phyloP scores from a whole-genome alignment of 2,329 filamentous ascomycete species.

The Arthrobotrys iridis region DNA sequence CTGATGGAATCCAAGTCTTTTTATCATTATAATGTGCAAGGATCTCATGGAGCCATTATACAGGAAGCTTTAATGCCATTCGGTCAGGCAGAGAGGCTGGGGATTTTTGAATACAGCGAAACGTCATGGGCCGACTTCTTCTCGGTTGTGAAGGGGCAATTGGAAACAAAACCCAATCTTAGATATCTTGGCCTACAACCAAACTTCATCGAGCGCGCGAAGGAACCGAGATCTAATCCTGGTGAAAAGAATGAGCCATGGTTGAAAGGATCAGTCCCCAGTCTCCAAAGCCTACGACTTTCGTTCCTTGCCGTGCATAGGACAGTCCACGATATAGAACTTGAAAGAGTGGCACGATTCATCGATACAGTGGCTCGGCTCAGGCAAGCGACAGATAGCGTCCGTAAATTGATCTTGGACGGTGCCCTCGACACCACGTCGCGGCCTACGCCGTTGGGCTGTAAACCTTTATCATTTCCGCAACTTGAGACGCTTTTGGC shows the following conservation, averaged over 20 bases:
- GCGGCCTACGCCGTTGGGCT: not conserved
- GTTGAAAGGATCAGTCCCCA: not conserved
- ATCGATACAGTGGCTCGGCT: not conserved
- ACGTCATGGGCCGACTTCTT: not conserved
- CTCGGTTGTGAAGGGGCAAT: conserved; percentile 3
- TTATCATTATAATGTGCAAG: conserved; percentile 5
- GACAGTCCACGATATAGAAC: not conserved
- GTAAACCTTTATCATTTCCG: not conserved
- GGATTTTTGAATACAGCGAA: not conserved
- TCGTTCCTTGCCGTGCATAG: not conserved
- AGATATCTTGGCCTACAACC: conserved; percentile 4
- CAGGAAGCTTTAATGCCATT: not conserved
- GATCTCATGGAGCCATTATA: not conserved
- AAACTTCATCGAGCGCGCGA: not conserved
- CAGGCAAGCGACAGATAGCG: not conserved
- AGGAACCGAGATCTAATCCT: not conserved
- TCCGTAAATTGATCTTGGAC: conserved; percentile 4
- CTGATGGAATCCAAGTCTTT: not conserved
- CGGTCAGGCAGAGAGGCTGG: not conserved
- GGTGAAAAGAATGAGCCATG: not conserved
- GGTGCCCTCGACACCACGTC: not conserved
- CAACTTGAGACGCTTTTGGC: not conserved
- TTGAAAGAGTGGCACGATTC: not conserved
- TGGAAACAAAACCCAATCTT: conserved; percentile 23
- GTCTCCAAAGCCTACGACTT: not conserved